Evolutionary conservation across 352 stramenopile species (phyloP), one percentile per base, ranked within the genome.

Genomic region (Pythium sukuiense): DNA sequence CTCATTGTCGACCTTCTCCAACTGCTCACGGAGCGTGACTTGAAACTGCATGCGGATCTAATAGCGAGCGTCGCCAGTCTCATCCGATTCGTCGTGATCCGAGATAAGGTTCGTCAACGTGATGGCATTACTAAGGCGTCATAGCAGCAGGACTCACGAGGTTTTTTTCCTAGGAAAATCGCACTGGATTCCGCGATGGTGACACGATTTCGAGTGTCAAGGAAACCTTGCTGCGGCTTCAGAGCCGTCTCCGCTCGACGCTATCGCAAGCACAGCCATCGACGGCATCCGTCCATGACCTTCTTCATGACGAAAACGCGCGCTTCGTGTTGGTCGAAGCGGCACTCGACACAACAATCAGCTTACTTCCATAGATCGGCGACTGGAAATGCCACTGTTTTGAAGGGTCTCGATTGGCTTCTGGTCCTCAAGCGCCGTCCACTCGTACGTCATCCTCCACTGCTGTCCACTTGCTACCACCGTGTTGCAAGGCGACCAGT

Each of bases 61-160:
- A 69, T 92, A 37, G 79, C 83, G 29, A 92, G 85, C 48, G 82
- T 77, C 53, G 67, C 85, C 7, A 93, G 85, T 66, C 63, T 93
- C 2, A 20, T 88, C 50, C 72, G 85, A 5, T 92, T 92, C 45
- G 59, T 91, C 1, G 62, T 61, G 30, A 87, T 93, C 24, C 74
- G 84, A 26, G 84, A 93, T 59, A 83, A 87, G 68, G 83, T 89
- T 13, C 27, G 49, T 59, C 7, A 20, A 26, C 4, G 37, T 18
- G 37, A 16, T 18, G 37, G 37, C 37, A 43, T 43, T 9, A 13
- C 20, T 24, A 43, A 43, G 4, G 16, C 37, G 14, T n/a, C 37
- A 18, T n/a, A 13, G 14, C 11, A 30, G 8, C 53, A 30, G 30
- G 11, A 55, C 45, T 53, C 20, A 45, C 18, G 7, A 1, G 8